These are phyloP conservation scores for Lachnellula arida DNA, from an alignment of 2,329 filamentous ascomycete genomes.

Conservation along the genomic window DNA sequence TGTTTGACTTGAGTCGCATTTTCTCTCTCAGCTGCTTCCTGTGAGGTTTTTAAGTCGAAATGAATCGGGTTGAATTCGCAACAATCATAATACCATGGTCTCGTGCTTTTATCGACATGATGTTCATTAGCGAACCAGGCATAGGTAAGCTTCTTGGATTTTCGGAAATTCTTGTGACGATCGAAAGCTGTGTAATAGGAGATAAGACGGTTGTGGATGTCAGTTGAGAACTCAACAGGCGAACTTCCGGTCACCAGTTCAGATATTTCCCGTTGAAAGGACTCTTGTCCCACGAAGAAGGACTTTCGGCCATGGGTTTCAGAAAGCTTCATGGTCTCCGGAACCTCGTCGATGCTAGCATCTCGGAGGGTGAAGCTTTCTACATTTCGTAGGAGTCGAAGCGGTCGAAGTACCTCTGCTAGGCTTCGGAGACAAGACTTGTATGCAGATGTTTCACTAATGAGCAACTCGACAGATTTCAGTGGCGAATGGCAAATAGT, in stretches of 20 bases:
- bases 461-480: not conserved
- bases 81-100: not conserved
- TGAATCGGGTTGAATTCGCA: not conserved
- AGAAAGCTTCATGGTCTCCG: not conserved
- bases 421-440: too few relatives aligned
- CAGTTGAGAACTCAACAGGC: not conserved
- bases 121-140: too few relatives aligned
- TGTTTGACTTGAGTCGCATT: slow-evolving; percentile 3
- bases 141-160: not conserved
- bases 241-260: not conserved
- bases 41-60: not conserved
- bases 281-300: too few relatives aligned
- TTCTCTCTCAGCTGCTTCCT: not conserved
- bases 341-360: not conserved
- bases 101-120: too few relatives aligned
- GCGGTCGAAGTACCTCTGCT: too few relatives aligned
- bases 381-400: not conserved
- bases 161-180: not conserved
- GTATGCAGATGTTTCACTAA: not conserved
- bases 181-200: not conserved
- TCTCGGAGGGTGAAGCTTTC: not conserved
- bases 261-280: not conserved
- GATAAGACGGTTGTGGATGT: not conserved
- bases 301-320: too few relatives aligned
- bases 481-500: not conserved